phyloP scores from a whole-genome alignment of 805 yeast species.

The Ogataea naganishii region DNA sequence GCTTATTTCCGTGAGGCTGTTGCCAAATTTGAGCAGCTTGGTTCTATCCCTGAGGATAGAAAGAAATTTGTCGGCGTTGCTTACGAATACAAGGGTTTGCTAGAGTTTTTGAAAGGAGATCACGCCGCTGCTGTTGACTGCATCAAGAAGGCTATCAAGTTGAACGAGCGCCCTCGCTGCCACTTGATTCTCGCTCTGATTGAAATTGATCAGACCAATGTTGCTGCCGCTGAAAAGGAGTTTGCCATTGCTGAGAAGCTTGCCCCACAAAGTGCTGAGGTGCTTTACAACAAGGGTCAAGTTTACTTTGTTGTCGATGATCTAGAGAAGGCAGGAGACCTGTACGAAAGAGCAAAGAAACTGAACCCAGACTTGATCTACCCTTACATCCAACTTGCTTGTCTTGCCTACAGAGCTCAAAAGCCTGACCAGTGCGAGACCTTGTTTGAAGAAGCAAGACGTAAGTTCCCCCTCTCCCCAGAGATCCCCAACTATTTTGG shows the following conservation, averaged over 20 bases:
- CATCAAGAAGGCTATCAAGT: constrained; percentile 54
- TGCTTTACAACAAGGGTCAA: constrained; percentile 93
- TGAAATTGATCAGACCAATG: constrained; percentile 68
- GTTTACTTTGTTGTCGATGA: constrained; percentile 74
- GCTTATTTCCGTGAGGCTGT: constrained; percentile 52
- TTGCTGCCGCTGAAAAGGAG: constrained; percentile 50
- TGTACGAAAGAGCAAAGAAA: constrained; percentile 70
- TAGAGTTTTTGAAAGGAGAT: constrained; percentile 74
- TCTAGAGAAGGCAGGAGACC: constrained; percentile 58
- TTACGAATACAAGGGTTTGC: constrained; percentile 74
- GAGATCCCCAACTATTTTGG: constrained; percentile 95
- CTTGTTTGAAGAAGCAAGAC: constrained; percentile 56
- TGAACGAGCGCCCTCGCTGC: constrained; percentile 73
- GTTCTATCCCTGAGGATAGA: constrained; percentile 27
- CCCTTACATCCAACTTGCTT: constrained; percentile 88
- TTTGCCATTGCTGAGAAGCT: constrained; percentile 64
- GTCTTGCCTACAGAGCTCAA: constrained; percentile 78
- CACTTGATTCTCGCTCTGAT: constrained; percentile 76
- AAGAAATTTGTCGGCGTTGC: constrained; percentile 54
- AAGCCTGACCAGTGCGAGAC: constrained; percentile 50
- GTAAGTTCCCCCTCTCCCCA: constrained; percentile 75
- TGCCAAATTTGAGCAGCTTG: constrained; percentile 24
- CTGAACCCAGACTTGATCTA: constrained; percentile 70
- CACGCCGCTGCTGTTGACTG: constrained; percentile 54
- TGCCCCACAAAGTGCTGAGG: constrained; percentile 68